Percentiles rank a stretch among this genome's conserved stretches.
Evolutionary conservation across 1,139 yeast species (phyloP).

Genomic region (Schwanniomyces etchellsii): DNA sequence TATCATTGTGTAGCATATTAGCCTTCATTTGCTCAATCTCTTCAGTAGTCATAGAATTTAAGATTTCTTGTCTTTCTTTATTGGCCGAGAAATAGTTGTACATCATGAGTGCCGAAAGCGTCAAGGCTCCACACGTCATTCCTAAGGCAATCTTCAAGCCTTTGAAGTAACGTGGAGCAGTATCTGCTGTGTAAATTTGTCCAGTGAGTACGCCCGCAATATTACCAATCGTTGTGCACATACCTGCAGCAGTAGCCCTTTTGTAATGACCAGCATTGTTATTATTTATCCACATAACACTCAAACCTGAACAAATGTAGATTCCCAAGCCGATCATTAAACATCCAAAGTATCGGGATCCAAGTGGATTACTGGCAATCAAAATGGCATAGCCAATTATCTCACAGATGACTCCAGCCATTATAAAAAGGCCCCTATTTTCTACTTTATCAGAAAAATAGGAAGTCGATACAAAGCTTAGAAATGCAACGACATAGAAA

Average conservation of each 20-base stretch:
- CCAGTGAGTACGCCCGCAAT: constrained; percentile 42
- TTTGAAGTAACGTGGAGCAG: constrained; percentile 36
- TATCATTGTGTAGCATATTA: too few species aligned
- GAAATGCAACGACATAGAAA: constrained; percentile 37
- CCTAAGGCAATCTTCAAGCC: constrained; percentile 19
- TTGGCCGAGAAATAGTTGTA: neutral
- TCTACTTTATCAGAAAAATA: constrained; percentile 28
- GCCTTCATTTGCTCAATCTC: too few species aligned
- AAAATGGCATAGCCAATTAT: constrained; percentile 33
- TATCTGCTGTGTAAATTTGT: constrained; percentile 39
- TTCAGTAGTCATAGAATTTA: too few species aligned
- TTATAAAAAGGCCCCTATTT: constrained; percentile 12
- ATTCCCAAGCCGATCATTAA: constrained; percentile 34
- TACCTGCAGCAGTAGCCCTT: constrained; percentile 40
- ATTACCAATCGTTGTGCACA: constrained; percentile 39
- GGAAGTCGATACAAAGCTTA: constrained; percentile 30
- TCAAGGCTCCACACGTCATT: neutral
- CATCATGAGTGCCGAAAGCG: neutral
- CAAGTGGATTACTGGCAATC: constrained; percentile 17
- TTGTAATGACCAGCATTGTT: constrained; percentile 41
- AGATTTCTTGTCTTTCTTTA: neutral
- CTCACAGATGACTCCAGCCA: constrained; percentile 8
- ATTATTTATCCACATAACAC: constrained; percentile 40
- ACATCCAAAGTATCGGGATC: constrained; percentile 44
- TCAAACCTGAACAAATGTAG: constrained; percentile 35